These are phyloP conservation scores for Cystobasidiaceae sp. DNA, from an alignment of 1,284 basidiomycete species.

Conservation along the genomic window DNA sequence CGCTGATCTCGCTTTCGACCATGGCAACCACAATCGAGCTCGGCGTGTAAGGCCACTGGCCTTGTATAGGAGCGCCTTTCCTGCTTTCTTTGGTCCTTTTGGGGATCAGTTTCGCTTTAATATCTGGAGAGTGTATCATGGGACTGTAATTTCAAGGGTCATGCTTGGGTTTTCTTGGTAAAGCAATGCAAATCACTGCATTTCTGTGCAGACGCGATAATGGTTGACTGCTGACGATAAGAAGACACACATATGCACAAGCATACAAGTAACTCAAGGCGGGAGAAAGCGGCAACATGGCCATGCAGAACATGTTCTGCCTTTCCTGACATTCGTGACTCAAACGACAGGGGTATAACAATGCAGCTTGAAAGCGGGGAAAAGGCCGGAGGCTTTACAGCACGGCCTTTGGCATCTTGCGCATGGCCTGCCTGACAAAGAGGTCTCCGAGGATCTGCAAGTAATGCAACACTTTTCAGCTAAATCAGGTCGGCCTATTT, in stretches of 20 bases:
- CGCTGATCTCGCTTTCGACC: not conserved
- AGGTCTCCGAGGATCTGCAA: conserved; percentile 37
- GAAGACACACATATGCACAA: too few species aligned
- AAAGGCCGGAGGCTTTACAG: conserved; percentile 17
- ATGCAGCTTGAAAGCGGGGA: not conserved
- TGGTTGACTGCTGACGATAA: too few species aligned
- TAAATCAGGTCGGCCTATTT: not conserved
- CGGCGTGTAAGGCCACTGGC: too few species aligned
- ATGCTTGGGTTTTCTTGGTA: too few species aligned
- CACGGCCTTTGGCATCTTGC: conserved; percentile 39
- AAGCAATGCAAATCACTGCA: too few species aligned
- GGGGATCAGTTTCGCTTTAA: too few species aligned
- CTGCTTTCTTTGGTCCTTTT: too few species aligned
- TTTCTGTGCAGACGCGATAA: too few species aligned
- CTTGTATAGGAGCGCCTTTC: too few species aligned
- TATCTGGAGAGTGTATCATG: too few species aligned
- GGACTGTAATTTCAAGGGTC: too few species aligned
- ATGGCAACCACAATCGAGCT: not conserved
- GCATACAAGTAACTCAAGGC: not conserved
- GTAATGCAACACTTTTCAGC: not conserved
- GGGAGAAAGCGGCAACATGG: not conserved
- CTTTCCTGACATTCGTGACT: not conserved
- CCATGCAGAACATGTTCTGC: not conserved
- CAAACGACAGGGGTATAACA: not conserved
- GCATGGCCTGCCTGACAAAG: conserved; percentile 38